phyloP scores from a whole-genome alignment of 305 asterid species.

The Solanum hybrid region DNA sequence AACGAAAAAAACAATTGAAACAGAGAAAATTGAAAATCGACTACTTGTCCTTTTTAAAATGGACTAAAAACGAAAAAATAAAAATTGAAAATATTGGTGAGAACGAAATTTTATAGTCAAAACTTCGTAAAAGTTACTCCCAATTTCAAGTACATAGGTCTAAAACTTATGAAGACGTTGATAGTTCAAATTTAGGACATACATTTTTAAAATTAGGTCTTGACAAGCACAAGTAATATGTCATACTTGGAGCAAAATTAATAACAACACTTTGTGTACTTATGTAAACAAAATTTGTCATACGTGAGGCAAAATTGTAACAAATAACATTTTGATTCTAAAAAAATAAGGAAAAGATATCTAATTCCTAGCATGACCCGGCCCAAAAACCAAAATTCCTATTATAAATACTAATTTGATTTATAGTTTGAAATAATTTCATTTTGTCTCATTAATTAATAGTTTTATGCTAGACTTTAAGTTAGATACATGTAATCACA shows the following conservation, averaged over 20 bases:
- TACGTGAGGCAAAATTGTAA: background rate
- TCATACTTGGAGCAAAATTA: background rate
- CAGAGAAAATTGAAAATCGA: too few relatives aligned
- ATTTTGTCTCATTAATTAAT: too few relatives aligned
- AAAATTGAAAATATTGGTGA: background rate
- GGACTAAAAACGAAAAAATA: background rate
- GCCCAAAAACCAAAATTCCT: background rate
- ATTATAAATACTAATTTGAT: background rate
- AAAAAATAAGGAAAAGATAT: too few relatives aligned
- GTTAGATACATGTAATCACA: background rate
- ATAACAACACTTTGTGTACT: background rate
- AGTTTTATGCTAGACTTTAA: background rate
- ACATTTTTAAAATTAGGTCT: background rate
- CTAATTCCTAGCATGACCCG: background rate
- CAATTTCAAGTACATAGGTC: background rate
- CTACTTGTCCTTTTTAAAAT: too few relatives aligned
- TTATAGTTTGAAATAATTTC: too few relatives aligned
- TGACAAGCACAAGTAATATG: background rate
- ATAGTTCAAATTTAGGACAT: background rate
- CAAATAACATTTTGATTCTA: background rate
- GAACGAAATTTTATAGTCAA: background rate
- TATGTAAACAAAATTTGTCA: background rate
- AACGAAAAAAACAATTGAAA: background rate
- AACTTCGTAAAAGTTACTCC: background rate
- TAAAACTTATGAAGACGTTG: background rate